Evolutionary conservation across 2,329 filamentous ascomycete genomes (phyloP), one percentile per base, ranked within the genome.

Genomic region (Fusarium algeriense): DNA sequence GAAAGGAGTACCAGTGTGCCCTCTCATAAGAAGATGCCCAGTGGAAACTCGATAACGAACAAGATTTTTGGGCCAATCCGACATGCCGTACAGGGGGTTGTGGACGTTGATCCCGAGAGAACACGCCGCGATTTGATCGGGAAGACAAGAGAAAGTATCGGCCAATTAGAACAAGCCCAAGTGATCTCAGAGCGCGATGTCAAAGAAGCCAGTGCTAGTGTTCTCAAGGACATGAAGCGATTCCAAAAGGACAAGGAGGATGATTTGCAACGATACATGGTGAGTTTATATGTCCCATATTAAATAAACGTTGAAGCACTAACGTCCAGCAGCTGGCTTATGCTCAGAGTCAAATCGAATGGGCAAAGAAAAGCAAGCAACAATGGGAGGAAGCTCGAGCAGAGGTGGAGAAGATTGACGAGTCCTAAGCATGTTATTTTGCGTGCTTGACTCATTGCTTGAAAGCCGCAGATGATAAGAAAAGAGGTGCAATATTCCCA

Each of bases 201-300:
- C 67, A 95, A 93, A 80, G 94, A 98, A 77, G 96, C 96, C 12
- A 98, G 94, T 78, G 86, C 89, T 5, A 97, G 94, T 56, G 93
- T 98, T 7, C 82, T 99, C 75, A 92, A 93, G 76, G 96, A 99
- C 79, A 84, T 99, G 66, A 94, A 94, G 83, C 87, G 96, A 67
- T 99, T 99, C 82, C 97, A 99, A 81, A 86, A 86, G 64, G 95
- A 98, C 82, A 99, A 99, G 82, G 97, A 99, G 82, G 94, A 95
- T 54, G 96, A 99, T 80, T 81, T 99, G 77, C 91, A 91, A 78
- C 90, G 93, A 70, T 98, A 98, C 80, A 99, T 99, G 96, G 96
- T 98, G 84, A 83, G 92, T 83, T 45, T 20, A 56, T 19, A 3
- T 32, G 9, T 26, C 26, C 40, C 41, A 32, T 34, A 13, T 26